Evolutionary conservation across 495 filamentous ascomycete species (phyloP).

Genomic region (Copromyces sp.): DNA sequence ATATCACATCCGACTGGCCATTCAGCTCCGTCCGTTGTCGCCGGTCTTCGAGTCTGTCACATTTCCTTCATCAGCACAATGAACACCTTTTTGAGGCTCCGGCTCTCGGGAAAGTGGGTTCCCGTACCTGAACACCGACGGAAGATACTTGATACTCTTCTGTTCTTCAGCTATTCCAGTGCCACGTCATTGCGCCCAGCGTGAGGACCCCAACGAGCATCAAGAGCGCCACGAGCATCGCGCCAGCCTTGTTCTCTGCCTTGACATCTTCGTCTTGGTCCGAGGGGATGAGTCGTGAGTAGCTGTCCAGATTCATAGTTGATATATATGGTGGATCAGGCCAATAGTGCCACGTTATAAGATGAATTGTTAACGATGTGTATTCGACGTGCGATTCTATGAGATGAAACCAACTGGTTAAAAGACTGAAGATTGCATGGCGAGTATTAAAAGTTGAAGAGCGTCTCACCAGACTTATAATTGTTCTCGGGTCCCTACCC

Average conservation of each 20-base stretch:
- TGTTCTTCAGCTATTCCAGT: background rate
- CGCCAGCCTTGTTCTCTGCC: background rate
- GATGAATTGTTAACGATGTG: background rate
- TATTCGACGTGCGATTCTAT: background rate
- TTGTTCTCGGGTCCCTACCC: background rate
- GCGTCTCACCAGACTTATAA: background rate
- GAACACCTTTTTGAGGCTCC: no score
- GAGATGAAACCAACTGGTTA: background rate
- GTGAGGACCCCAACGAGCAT: background rate
- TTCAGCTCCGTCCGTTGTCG: background rate
- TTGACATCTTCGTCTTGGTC: conserved; percentile 11
- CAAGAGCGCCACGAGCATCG: conserved; percentile 1
- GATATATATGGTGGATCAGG: background rate
- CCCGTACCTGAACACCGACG: background rate
- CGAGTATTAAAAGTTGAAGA: background rate
- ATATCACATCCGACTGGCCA: background rate
- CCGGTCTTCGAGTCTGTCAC: background rate
- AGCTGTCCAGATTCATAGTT: conserved; percentile 22
- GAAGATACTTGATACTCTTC: background rate
- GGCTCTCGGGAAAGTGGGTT: no score
- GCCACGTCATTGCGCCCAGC: background rate
- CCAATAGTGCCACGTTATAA: background rate
- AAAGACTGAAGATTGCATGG: background rate
- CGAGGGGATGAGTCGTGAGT: conserved; percentile 16
- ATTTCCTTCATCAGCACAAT: background rate